These are phyloP conservation scores for Acanthamoeba royreba DNA, from an alignment of 208 protist genomes.

Conservation along the genomic window DNA sequence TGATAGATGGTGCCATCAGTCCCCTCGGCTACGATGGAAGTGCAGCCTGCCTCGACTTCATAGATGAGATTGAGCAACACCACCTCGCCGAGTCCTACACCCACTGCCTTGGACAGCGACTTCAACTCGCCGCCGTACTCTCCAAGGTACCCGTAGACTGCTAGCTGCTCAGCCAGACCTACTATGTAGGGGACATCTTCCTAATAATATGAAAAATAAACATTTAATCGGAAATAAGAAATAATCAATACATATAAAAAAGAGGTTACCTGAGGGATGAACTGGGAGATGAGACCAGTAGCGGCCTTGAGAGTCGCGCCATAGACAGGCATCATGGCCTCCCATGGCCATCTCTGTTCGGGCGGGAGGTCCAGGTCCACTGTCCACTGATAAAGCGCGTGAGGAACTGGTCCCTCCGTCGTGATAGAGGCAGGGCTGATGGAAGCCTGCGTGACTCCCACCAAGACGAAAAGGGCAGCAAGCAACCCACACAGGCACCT, in stretches of 20 bases:
- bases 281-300: background rate
- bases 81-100: slow-evolving; percentile 5
- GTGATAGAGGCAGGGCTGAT: too few relatives aligned
- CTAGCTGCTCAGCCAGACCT: background rate
- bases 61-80: slow-evolving; percentile 47
- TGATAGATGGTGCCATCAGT: background rate
- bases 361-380: slow-evolving; percentile 3
- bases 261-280: too few relatives aligned
- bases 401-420: too few relatives aligned
- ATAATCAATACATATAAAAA: too few relatives aligned
- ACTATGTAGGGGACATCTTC: background rate
- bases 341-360: background rate
- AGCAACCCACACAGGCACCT: too few relatives aligned
- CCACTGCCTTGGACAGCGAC: background rate
- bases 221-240: too few relatives aligned
- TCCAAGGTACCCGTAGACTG: background rate
- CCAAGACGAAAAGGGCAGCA: too few relatives aligned
- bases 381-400: background rate
- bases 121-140: slow-evolving; percentile 25
- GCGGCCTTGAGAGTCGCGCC: background rate
- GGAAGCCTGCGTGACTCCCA: too few relatives aligned
- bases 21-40: slow-evolving; percentile 7
- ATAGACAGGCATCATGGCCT: background rate
- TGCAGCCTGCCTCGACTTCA: slow-evolving; percentile 44
- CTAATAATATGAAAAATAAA: too few relatives aligned